These are phyloP conservation scores for Termitomyces sp. DNA, from an alignment of 768 basidiomycete genomes.

Conservation along the genomic window DNA sequence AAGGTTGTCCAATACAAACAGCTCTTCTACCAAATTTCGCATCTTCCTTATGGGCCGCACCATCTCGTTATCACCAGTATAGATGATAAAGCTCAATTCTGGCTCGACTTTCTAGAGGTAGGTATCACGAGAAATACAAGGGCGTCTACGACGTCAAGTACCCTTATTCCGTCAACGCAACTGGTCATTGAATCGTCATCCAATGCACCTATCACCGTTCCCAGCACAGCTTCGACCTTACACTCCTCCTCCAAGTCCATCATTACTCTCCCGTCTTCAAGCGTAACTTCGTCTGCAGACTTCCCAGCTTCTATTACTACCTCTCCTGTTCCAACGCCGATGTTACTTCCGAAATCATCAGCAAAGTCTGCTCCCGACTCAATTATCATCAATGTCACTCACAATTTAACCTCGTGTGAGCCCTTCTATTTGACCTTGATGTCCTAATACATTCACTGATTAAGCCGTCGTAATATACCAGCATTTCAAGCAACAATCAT, in stretches of 20 bases:
- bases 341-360: background rate
- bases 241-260: background rate
- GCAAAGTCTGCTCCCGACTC: background rate
- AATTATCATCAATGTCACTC: background rate
- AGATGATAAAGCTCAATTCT: background rate
- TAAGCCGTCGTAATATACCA: background rate
- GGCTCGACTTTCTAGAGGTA: conserved; percentile 13
- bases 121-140: background rate
- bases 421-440: background rate
- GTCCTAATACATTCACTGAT: background rate
- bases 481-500: background rate
- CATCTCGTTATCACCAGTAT: conserved; percentile 9
- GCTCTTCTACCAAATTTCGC: conserved; percentile 6
- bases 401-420: conserved; percentile 2
- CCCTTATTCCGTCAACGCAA: background rate
- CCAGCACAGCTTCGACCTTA: background rate
- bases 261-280: background rate
- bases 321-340: background rate
- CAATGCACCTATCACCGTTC: background rate
- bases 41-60: conserved; percentile 5
- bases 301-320: background rate
- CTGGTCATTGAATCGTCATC: background rate
- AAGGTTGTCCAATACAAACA: background rate
- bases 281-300: background rate
- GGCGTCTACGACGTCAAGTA: background rate